phyloP scores from a whole-genome alignment of 1,284 basidiomycete species.

The Pyrrhoderma noxium region DNA sequence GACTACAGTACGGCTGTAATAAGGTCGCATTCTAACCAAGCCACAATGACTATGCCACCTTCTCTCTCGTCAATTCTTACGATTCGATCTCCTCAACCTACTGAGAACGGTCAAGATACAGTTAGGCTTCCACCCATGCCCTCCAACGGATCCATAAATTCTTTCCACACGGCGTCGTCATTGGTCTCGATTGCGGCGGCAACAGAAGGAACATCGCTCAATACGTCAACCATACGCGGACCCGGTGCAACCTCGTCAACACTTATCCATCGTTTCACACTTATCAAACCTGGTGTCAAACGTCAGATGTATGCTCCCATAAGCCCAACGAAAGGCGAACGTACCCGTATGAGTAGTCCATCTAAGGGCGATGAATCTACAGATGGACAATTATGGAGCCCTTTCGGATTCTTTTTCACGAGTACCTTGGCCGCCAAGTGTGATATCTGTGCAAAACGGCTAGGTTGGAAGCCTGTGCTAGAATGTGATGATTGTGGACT shows the following conservation, averaged over 20 bases:
- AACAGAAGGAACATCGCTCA: constrained; percentile 58
- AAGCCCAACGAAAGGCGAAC: constrained; percentile 19
- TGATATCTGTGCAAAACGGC: constrained; percentile 71
- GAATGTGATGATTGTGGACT: constrained; percentile 86
- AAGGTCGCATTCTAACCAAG: constrained; percentile 37
- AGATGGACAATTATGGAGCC: constrained; percentile 47
- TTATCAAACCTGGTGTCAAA: constrained; percentile 70
- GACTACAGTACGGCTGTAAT: constrained; percentile 67
- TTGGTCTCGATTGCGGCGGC: constrained; percentile 54
- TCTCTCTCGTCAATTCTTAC: constrained; percentile 70
- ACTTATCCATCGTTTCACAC: constrained; percentile 76
- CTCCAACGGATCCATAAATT: constrained; percentile 42
- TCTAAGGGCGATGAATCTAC: constrained; percentile 9
- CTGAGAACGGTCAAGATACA: constrained; percentile 31
- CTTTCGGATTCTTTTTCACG: constrained; percentile 71
- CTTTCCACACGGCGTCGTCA: constrained; percentile 60
- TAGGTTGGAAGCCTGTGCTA: constrained; percentile 79
- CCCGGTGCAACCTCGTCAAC: constrained; percentile 34
- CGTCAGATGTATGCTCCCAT: constrained; percentile 32
- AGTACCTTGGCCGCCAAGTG: constrained; percentile 69
- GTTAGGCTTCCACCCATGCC: constrained; percentile 17
- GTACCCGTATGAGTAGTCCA: constrained; percentile 10
- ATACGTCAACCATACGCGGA: constrained; percentile 35
- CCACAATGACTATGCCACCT: constrained; percentile 38
- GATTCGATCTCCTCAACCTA: constrained; percentile 48